Percentiles rank a stretch among this genome's conserved stretches.
These are phyloP conservation scores for Ophiostoma sp. DNA, from an alignment of 2,329 filamentous ascomycete species.

Conservation along the genomic window DNA sequence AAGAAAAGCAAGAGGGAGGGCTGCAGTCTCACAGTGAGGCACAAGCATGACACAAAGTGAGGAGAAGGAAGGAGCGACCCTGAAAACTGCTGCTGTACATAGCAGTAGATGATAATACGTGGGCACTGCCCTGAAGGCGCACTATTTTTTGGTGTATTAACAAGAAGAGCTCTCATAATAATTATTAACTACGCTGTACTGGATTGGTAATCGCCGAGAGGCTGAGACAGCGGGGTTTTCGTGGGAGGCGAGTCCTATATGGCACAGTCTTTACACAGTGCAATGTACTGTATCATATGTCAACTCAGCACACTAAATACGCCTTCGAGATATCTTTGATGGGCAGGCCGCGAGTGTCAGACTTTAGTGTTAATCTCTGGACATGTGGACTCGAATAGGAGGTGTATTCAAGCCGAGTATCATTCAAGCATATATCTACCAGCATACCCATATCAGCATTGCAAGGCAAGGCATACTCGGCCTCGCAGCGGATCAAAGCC, in stretches of 20 bases:
- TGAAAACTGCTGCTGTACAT: neutral
- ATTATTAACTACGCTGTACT: neutral
- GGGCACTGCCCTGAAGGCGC: neutral
- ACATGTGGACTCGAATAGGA: neutral
- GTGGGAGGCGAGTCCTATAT: neutral
- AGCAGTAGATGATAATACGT: neutral
- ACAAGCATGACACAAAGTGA: constrained; percentile 2
- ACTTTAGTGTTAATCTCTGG: neutral
- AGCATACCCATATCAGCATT: neutral
- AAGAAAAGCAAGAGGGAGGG: neutral
- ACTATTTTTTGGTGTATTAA: neutral
- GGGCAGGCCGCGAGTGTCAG: neutral
- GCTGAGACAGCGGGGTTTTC: constrained; percentile 7
- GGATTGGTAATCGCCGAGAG: constrained; percentile 9
- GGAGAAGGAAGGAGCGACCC: constrained; percentile 7
- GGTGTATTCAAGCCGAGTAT: neutral
- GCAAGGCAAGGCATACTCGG: neutral
- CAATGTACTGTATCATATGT: neutral
- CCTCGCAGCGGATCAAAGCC: constrained; percentile 10
- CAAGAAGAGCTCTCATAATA: neutral
- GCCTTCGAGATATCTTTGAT: neutral
- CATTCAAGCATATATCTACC: neutral
- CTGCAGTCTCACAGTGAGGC: neutral
- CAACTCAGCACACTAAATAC: neutral
- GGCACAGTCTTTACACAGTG: neutral